Percentiles rank a stretch among this genome's conserved stretches.
These are phyloP conservation scores for Zea luxurians DNA, from an alignment of 176 grass and related monocot genomes.

Conservation along the genomic window DNA sequence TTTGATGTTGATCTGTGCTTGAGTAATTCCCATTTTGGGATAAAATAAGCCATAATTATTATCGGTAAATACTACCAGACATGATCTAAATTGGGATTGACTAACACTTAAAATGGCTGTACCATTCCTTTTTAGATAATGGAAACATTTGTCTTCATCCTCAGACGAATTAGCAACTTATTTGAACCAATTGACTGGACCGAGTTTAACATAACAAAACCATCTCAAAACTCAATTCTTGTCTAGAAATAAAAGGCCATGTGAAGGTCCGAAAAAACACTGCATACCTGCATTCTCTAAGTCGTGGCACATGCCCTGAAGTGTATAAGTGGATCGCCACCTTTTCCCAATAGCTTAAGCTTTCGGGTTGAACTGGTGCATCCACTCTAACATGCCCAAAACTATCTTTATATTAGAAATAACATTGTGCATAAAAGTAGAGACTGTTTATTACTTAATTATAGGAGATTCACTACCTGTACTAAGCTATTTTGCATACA, in stretches of 20 bases:
- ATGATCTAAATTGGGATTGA: background rate
- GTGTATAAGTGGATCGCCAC: too few species aligned
- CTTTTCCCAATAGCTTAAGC: too few species aligned
- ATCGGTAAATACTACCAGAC: background rate
- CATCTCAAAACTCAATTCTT: background rate
- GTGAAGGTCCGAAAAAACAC: background rate
- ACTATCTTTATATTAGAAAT: constrained; percentile 5
- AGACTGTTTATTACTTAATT: background rate
- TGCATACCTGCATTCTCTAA: background rate
- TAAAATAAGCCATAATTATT: background rate
- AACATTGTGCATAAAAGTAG: background rate
- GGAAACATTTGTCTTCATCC: background rate
- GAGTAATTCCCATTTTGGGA: background rate
- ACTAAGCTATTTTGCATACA: background rate
- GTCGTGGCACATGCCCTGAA: too few species aligned
- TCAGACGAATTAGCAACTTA: background rate
- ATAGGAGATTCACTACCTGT: background rate
- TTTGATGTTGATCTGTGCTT: constrained; percentile 15
- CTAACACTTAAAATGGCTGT: background rate
- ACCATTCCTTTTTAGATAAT: background rate
- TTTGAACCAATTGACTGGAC: background rate
- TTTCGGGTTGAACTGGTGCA: too few species aligned
- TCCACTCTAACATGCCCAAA: too few species aligned
- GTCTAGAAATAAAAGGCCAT: background rate
- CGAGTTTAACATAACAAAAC: background rate